A percentile compares a stretch with the other conserved stretches of the same genome.
These are phyloP conservation scores for Picea glauca DNA, from an alignment of 75 land plant genomes.

Conservation along the genomic window DNA sequence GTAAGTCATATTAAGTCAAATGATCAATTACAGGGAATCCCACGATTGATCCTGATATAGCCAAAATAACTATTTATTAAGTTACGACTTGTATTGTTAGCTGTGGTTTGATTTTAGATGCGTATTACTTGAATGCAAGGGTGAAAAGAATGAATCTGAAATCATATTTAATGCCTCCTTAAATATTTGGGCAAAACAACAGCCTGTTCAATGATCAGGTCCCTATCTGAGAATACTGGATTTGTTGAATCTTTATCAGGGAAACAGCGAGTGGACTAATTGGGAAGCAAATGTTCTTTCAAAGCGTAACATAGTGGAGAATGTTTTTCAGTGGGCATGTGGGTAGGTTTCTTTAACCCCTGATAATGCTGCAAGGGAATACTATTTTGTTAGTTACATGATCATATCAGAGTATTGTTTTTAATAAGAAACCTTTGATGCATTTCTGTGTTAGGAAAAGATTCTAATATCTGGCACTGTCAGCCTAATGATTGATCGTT, in stretches of 20 bases:
- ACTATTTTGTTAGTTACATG: not conserved
- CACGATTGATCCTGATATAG: too few species aligned
- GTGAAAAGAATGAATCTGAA: not conserved
- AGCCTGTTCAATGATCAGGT: not conserved
- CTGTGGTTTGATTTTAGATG: not conserved
- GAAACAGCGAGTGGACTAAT: conserved; percentile 27
- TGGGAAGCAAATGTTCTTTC: conserved; percentile 34
- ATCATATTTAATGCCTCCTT: not conserved
- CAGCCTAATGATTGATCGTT: not conserved
- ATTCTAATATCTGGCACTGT: not conserved
- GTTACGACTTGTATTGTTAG: not conserved
- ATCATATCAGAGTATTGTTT: not conserved
- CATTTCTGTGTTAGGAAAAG: not conserved
- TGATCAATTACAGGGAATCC: too few species aligned
- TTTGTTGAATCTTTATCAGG: conserved; percentile 16
- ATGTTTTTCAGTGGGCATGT: conserved; percentile 42
- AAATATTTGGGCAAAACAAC: not conserved
- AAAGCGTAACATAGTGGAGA: conserved; percentile 30
- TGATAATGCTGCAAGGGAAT: not conserved
- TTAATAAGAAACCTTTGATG: not conserved
- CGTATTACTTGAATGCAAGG: not conserved
- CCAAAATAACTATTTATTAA: not conserved
- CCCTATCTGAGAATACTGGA: not conserved
- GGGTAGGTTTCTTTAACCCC: conserved; percentile 23
- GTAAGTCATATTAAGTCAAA: too few species aligned